Base-by-base conservation (phyloP, 139 green algal genomes). In the Picochlorum costavermella region DNA sequence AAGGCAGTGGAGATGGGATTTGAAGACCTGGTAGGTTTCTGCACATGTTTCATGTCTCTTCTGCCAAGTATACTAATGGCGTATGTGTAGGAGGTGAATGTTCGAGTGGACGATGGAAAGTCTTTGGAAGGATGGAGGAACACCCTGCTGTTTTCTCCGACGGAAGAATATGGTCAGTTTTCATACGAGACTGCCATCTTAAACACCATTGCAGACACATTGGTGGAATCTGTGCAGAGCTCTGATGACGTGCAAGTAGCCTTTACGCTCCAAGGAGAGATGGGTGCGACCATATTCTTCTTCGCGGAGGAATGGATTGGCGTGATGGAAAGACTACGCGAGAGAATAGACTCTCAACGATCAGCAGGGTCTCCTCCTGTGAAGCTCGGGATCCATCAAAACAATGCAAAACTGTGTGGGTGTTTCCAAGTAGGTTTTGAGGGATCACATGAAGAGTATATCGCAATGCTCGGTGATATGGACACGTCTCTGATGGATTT, bases 91-190 rank as follows among this genome's bases (percentile, higher is more conserved):
- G 33, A 29, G 3, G 44, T 74, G 25, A 62, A 67, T 45, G 44
- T 60, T 16, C 60, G 61, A 23, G 59, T 74, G 8, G 70, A 76
- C 48, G 70, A 76, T 63, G 63, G 57, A 29, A 50, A 16, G 13
- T 26, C 44, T 17, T 53, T 65, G 30, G 73, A 74, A 11, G 75
- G 66, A 20, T 84, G 77, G 77, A 64, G 77, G 29, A 81, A 84
- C 36, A 77, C 61, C 2, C 57, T 84, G 20, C 29, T 64, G n/a
- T 81, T 81, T 51, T 45, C 71, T 64, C 77, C 77, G 3, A 31
- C 50, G 6, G 8, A 72, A 29, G 71, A 69, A 36, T 73, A 78
- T 30, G 62, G 60, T 23, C 53, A 61, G 3, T 75, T 60, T 25
- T 72, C 46, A 4, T 86, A 86, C 53, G 62, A 65, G 36, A 58